Evolutionary conservation across 257 asterid genomes (phyloP).

Genomic region (Salvia hispanica): DNA sequence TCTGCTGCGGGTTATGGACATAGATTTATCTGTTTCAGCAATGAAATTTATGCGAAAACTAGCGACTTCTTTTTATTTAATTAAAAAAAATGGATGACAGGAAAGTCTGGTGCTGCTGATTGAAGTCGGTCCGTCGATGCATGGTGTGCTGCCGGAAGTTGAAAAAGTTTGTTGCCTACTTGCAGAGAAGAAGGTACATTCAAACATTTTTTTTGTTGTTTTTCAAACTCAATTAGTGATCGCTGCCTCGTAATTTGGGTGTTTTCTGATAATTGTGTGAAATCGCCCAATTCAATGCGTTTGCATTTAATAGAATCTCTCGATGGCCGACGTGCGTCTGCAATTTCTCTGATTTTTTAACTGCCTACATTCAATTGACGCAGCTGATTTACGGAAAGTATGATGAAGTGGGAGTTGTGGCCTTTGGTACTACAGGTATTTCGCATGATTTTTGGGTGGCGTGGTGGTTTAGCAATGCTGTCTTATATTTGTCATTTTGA

Average conservation of each 20-base stretch:
- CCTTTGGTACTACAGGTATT: constrained; percentile 87
- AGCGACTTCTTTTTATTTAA: neutral
- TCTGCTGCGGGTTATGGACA: neutral
- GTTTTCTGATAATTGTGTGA: neutral
- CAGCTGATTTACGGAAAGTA: constrained; percentile 72
- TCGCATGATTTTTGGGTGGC: constrained; percentile 7
- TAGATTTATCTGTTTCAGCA: neutral
- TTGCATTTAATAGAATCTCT: neutral
- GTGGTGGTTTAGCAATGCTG: neutral
- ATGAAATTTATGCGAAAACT: neutral
- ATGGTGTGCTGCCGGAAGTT: constrained; percentile 69
- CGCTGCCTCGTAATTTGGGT: neutral
- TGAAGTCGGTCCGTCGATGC: constrained; percentile 96
- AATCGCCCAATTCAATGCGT: neutral
- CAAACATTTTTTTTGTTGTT: constrained; percentile 5
- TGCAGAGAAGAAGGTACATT: constrained; percentile 73
- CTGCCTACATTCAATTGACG: constrained; percentile 31
- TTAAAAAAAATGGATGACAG: constrained; percentile 38
- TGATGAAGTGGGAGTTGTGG: constrained; percentile 84
- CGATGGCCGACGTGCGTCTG: neutral
- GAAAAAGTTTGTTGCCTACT: constrained; percentile 84
- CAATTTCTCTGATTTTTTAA: constrained; percentile 6
- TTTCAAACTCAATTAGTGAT: neutral
- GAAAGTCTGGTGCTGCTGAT: constrained; percentile 77
- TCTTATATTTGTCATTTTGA: constrained; percentile 6